These are phyloP conservation scores for Geranium incanum DNA, from an alignment of 441 rosid genomes.

Conservation along the genomic window DNA sequence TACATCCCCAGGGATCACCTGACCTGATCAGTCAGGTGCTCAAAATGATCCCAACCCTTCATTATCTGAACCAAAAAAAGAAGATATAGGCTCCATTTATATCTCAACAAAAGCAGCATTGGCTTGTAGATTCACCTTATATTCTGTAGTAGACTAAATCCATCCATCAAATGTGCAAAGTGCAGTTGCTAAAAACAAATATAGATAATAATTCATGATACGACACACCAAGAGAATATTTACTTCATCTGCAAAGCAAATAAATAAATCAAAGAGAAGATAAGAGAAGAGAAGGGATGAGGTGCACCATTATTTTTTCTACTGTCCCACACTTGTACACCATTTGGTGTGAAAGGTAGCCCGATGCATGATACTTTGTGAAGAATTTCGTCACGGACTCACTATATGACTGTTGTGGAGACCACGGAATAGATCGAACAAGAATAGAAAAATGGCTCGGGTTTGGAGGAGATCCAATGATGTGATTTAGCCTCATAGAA, in stretches of 20 bases:
- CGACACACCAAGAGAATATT: neutral
- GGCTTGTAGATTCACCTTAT: neutral
- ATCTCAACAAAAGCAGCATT: neutral
- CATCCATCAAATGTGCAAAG: neutral
- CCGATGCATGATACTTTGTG: slow-evolving; percentile 56
- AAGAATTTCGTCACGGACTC: slow-evolving; percentile 61
- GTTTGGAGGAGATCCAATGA: slow-evolving; percentile 45
- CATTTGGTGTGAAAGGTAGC: slow-evolving; percentile 82
- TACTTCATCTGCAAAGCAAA: neutral
- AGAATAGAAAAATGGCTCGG: slow-evolving; percentile 86
- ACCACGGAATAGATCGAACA: slow-evolving; percentile 79
- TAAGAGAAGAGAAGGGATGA: slow-evolving; percentile 8
- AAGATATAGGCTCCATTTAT: neutral
- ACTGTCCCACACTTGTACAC: slow-evolving; percentile 55
- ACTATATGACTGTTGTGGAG: slow-evolving; percentile 53
- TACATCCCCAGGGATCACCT: neutral
- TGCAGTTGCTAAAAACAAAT: neutral
- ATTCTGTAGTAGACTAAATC: neutral
- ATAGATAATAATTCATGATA: neutral
- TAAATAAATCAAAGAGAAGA: neutral
- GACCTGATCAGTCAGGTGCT: neutral
- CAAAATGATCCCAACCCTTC: neutral
- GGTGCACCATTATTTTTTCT: slow-evolving; percentile 67
- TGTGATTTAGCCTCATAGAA: slow-evolving; percentile 61
- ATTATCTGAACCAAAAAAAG: too few relatives aligned